These are phyloP conservation scores for Croton setiger DNA, from an alignment of 441 rosid species.

Conservation along the genomic window DNA sequence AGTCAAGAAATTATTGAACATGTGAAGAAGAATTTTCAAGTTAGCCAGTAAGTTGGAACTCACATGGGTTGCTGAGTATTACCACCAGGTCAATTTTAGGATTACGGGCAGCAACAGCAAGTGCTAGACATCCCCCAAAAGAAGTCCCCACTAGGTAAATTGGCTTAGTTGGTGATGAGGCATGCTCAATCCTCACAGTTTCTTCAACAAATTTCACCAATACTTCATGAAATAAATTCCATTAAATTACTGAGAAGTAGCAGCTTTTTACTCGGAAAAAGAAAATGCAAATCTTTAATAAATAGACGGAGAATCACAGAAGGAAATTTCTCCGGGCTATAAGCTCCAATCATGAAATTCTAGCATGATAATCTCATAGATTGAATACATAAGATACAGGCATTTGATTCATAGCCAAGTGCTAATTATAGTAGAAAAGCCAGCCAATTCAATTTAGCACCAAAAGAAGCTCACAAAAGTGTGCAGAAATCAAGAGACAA, in stretches of 20 bases:
- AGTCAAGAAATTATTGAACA: constrained; percentile 1
- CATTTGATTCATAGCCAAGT: background rate
- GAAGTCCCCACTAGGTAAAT: constrained; percentile 81
- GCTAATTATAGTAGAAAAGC: constrained; percentile 1
- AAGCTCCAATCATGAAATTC: background rate
- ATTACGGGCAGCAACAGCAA: constrained; percentile 77
- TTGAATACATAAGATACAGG: background rate
- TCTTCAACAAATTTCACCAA: constrained; percentile 62
- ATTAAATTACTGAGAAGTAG: constrained; percentile 1
- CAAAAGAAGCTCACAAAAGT: background rate
- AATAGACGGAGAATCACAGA: no score
- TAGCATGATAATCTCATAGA: background rate
- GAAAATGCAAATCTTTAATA: background rate
- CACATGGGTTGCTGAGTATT: constrained; percentile 76
- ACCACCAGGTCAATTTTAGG: constrained; percentile 60
- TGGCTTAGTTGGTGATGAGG: constrained; percentile 56
- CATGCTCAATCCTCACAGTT: constrained; percentile 51
- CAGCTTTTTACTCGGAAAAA: background rate
- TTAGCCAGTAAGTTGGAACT: constrained; percentile 24
- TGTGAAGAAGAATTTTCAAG: constrained; percentile 13
- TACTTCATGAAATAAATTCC: constrained; percentile 31
- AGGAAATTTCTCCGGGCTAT: background rate
- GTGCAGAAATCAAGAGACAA: background rate
- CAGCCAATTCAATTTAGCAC: background rate
- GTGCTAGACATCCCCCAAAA: constrained; percentile 81